Percentiles rank a stretch among this genome's conserved stretches.
phyloP scores from a whole-genome alignment of 2,329 filamentous ascomycete species.

The Colletotrichum scovillei region DNA sequence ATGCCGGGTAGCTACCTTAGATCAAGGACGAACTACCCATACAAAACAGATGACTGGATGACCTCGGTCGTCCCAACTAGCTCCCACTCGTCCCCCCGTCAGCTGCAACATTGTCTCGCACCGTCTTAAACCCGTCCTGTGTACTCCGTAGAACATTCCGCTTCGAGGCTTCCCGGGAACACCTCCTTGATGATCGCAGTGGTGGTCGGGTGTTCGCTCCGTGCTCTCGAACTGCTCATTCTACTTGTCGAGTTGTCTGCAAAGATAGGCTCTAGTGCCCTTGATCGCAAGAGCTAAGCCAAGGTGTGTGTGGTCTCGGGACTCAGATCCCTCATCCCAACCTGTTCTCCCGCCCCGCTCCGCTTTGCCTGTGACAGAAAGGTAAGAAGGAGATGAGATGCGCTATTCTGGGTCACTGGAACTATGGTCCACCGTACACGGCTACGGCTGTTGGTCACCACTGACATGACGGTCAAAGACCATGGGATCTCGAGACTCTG shows the following conservation, averaged over 20 bases:
- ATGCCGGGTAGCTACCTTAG: too few species aligned
- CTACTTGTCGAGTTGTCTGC: too few species aligned
- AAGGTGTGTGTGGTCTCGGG: conserved; percentile 15
- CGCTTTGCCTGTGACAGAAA: conserved; percentile 28
- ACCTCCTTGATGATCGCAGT: background rate
- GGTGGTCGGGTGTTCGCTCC: conserved; percentile 1
- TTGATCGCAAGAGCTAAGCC: background rate
- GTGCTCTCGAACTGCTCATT: background rate
- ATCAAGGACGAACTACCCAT: background rate
- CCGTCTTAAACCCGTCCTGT: background rate
- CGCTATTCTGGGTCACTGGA: conserved; percentile 29
- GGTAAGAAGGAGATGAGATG: conserved; percentile 25
- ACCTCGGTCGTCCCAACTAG: conserved; percentile 3
- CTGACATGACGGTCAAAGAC: background rate
- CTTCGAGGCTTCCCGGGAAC: background rate
- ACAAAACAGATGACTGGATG: background rate
- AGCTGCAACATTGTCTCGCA: conserved; percentile 11
- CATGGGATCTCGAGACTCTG: background rate
- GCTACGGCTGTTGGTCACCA: conserved; percentile 5
- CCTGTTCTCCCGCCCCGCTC: conserved; percentile 17
- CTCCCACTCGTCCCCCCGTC: conserved; percentile 13
- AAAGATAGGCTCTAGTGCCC: background rate
- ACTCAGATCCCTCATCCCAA: conserved; percentile 22
- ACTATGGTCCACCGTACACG: background rate
- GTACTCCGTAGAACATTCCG: background rate